Evolutionary conservation across 805 yeast species (phyloP), one percentile per base, ranked within the genome.

Genomic region (Cyberlindnera xylosilytica): DNA sequence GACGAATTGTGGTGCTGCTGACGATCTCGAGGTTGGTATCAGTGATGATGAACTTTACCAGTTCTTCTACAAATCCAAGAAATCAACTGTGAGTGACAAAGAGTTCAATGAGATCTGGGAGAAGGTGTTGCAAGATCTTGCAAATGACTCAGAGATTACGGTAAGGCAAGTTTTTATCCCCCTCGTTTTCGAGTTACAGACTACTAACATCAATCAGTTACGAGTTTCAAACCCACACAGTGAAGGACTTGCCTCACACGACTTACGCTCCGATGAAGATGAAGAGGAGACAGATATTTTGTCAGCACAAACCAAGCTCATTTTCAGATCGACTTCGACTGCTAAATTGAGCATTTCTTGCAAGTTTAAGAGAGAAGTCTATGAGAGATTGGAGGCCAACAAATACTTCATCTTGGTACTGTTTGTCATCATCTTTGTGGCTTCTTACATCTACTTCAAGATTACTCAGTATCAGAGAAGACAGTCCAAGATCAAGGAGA

Each of bases 31-130:
- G 31, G 77, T 79, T 30, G 86, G 86, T 4, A 67, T 81, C 28
- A 54, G 66, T 4, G 61, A 69, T 34, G 61, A 54, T 2, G 84
- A 78, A 35, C 61, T 81, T 27, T 78, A 77, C 52, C 73, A 75
- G 36, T 67, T 79, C 36, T 71, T 81, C 46, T 54, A 58, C 32
- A 64, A 61, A 41, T 52, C 70, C 24, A 60, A 64, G 45, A 59
- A 64, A 34, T 20, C 48, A 5, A 29, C 49, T 2, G 49, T 68
- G 22, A 56, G 54, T 33, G 76, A 70, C 41, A 79, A 78, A 27
- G 93, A 87, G 49, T 86, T 84, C 60, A 83, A 83, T 51, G 83
- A 78, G 45, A 70, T 85, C 45, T 88, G 96, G 96, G 57, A 58
- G 20, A 74, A 78, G 52, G 82, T 82, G n/a, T 57, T 80, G 3